These are phyloP conservation scores for Aspergillus chevalieri DNA, from an alignment of 2,329 filamentous ascomycete species.

Conservation along the genomic window DNA sequence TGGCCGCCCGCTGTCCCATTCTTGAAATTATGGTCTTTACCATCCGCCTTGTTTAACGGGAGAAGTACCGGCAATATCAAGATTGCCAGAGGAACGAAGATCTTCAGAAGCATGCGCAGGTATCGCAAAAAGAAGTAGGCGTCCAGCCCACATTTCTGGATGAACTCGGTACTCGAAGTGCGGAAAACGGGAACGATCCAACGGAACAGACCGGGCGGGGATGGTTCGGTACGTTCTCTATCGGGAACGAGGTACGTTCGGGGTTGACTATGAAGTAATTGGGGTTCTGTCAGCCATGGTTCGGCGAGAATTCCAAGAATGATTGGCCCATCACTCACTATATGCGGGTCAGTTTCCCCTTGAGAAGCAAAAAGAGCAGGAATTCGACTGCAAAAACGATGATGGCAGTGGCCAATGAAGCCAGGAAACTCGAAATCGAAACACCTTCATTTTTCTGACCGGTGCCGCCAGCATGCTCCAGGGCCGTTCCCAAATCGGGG, in stretches of 20 bases:
- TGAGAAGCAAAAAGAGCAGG: slow-evolving; percentile 66
- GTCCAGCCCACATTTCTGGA: slow-evolving; percentile 91
- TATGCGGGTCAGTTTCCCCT: slow-evolving; percentile 73
- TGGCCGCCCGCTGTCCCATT: slow-evolving; percentile 31
- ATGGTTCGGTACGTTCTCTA: slow-evolving; percentile 71
- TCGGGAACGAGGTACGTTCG: slow-evolving; percentile 82
- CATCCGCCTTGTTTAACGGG: slow-evolving; percentile 73
- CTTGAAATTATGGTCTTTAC: slow-evolving; percentile 54
- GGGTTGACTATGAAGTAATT: slow-evolving; percentile 54
- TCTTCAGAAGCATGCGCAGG: slow-evolving; percentile 75
- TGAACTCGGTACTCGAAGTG: slow-evolving; percentile 72
- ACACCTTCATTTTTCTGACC: slow-evolving; percentile 33
- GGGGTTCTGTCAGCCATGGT: slow-evolving; percentile 1
- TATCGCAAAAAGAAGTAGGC: slow-evolving; percentile 97
- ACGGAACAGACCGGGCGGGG: slow-evolving; percentile 52
- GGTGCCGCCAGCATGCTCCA: slow-evolving; percentile 31
- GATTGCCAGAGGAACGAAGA: slow-evolving; percentile 76
- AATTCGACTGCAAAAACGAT: slow-evolving; percentile 59
- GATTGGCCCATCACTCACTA: slow-evolving; percentile 53
- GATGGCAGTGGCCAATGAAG: slow-evolving; percentile 58
- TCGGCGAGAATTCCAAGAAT: not conserved
- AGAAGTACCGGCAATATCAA: slow-evolving; percentile 79
- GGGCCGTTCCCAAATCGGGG: slow-evolving; percentile 24
- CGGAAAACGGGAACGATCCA: slow-evolving; percentile 58
- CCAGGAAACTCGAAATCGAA: slow-evolving; percentile 51